These are phyloP conservation scores for Protomyces arabidopsidicola DNA, from an alignment of 1,139 yeast species.

Conservation along the genomic window DNA sequence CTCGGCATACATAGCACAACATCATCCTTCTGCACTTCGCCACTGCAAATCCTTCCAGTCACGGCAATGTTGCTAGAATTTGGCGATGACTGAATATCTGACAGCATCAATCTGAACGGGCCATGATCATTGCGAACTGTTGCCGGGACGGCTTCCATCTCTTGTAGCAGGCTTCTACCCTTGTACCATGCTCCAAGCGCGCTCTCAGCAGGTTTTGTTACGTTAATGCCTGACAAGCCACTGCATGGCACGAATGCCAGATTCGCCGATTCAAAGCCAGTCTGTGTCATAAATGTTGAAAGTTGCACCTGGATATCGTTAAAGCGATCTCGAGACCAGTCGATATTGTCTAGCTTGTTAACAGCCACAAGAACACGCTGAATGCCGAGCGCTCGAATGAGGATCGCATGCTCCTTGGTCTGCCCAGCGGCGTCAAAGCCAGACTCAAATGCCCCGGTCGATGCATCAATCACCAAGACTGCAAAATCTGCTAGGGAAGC, in stretches of 20 bases:
- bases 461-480: constrained; percentile 68
- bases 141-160: neutral
- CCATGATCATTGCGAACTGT: constrained; percentile 6
- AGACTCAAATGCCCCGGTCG: constrained; percentile 79
- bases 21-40: constrained; percentile 14
- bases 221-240: constrained; percentile 80
- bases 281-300: constrained; percentile 55
- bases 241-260: constrained; percentile 74
- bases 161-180: constrained; percentile 6
- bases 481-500: constrained; percentile 79
- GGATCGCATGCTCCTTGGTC: constrained; percentile 84
- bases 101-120: constrained; percentile 15
- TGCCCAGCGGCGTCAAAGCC: constrained; percentile 87
- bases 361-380: constrained; percentile 68
- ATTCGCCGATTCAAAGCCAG: constrained; percentile 54
- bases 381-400: constrained; percentile 82
- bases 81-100: constrained; percentile 16
- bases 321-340: constrained; percentile 66
- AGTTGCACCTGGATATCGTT: constrained; percentile 58
- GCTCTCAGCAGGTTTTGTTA: constrained; percentile 46
- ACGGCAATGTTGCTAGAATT: constrained; percentile 22
- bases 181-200: constrained; percentile 29
- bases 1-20: constrained; percentile 19
- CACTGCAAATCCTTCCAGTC: constrained; percentile 5
- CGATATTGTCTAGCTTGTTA: constrained; percentile 76